These are phyloP conservation scores for Casuarina equisetifolia DNA, from an alignment of 306 rosid species.

Conservation along the genomic window DNA sequence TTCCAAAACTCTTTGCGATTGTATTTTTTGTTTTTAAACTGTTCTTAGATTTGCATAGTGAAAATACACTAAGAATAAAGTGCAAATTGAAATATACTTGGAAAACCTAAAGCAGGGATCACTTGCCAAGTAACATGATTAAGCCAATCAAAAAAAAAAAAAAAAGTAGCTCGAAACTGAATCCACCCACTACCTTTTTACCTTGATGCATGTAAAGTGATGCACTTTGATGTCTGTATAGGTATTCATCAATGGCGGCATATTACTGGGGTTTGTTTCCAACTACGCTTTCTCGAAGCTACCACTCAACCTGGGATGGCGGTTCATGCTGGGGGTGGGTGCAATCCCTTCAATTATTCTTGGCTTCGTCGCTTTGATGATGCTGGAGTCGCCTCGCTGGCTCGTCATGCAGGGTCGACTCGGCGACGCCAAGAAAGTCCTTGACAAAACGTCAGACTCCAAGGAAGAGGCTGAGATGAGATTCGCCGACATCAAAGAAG, in stretches of 20 bases:
- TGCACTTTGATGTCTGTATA: neutral
- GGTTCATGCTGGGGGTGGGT: slow-evolving; percentile 77
- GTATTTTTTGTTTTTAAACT: no score
- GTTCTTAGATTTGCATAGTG: no score
- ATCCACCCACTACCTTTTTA: no score
- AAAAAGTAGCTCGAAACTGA: no score
- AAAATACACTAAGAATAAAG: no score
- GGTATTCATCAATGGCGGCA: slow-evolving; percentile 70
- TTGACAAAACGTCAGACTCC: slow-evolving; percentile 60
- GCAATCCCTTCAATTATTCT: slow-evolving; percentile 54
- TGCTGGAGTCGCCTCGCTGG: slow-evolving; percentile 94
- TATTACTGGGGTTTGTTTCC: slow-evolving; percentile 65
- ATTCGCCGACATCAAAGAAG: slow-evolving; percentile 62
- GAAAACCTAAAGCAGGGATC: no score
- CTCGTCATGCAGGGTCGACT: slow-evolving; percentile 80
- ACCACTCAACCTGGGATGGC: slow-evolving; percentile 51
- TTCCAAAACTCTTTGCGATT: no score
- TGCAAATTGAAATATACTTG: no score
- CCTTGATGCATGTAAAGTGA: no score
- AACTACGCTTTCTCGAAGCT: slow-evolving; percentile 66
- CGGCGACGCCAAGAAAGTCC: slow-evolving; percentile 60
- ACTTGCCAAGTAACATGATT: no score
- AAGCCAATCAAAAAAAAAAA: no score
- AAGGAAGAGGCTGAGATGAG: slow-evolving; percentile 54
- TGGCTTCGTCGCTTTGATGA: slow-evolving; percentile 52